phyloP scores from a whole-genome alignment of 768 basidiomycete genomes.

The Lactarius psammicola region DNA sequence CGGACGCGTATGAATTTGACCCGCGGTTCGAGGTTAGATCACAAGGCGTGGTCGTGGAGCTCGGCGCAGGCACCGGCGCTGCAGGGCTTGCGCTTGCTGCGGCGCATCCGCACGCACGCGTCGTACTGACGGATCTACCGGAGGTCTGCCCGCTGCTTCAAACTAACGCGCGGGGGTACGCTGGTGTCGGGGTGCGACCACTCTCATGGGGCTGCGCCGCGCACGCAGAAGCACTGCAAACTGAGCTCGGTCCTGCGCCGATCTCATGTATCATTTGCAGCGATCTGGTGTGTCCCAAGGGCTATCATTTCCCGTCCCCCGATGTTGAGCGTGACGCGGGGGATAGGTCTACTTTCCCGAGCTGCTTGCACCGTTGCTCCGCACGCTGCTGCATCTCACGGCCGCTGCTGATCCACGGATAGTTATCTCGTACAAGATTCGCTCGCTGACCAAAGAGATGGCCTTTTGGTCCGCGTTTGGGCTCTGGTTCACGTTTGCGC shows the following conservation, averaged over 20 bases:
- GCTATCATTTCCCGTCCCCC: background rate
- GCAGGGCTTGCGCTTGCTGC: constrained; percentile 44
- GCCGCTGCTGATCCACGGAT: constrained; percentile 38
- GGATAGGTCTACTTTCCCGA: constrained; percentile 82
- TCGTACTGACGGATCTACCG: constrained; percentile 71
- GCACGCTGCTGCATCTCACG: constrained; percentile 71
- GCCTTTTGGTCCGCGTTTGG: constrained; percentile 82
- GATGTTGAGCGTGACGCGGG: constrained; percentile 11
- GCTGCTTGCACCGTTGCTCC: constrained; percentile 72
- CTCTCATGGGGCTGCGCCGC: constrained; percentile 66
- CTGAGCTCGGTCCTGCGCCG: constrained; percentile 37
- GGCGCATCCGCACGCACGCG: constrained; percentile 29
- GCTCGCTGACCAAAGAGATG: constrained; percentile 68
- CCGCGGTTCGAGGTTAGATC: constrained; percentile 46
- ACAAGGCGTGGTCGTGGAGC: constrained; percentile 55
- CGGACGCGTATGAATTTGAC: constrained; percentile 46
- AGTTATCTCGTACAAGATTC: constrained; percentile 73
- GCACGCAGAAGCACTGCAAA: constrained; percentile 43
- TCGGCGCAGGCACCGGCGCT: constrained; percentile 77
- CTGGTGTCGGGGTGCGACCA: constrained; percentile 47
- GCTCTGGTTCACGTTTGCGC: constrained; percentile 67
- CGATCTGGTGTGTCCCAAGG: constrained; percentile 62
- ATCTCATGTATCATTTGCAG: constrained; percentile 77
- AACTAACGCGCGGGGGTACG: constrained; percentile 35
- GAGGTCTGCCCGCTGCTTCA: constrained; percentile 61